These are phyloP conservation scores for Protea cynaroides DNA, from an alignment of 164 flowering plant species.

Conservation along the genomic window DNA sequence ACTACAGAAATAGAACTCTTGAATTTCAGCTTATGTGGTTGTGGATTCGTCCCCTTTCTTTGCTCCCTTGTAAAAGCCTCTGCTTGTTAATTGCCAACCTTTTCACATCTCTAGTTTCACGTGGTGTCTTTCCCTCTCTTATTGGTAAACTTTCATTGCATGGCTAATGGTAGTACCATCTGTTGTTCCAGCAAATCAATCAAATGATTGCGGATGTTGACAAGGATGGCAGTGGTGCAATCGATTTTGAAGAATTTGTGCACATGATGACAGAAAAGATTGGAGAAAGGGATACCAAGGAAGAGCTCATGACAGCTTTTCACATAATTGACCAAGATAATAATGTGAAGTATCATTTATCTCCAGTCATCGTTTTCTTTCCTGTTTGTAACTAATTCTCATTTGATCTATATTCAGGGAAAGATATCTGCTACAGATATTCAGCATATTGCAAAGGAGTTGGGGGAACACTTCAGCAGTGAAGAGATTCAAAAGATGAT, in stretches of 20 bases:
- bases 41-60: too few relatives aligned
- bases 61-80: too few relatives aligned
- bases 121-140: not conserved
- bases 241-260: constrained; percentile 91
- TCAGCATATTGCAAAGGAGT: constrained; percentile 55
- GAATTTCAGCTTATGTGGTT: not conserved
- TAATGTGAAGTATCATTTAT: constrained; percentile 37
- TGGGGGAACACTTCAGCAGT: constrained; percentile 62
- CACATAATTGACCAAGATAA: constrained; percentile 78
- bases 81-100: not conserved
- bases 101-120: not conserved
- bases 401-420: constrained; percentile 41
- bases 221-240: constrained; percentile 98
- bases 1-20: not conserved
- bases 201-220: constrained; percentile 98
- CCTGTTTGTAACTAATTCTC: constrained; percentile 11
- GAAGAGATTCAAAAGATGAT: constrained; percentile 73
- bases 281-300: constrained; percentile 94
- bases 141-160: not conserved
- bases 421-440: constrained; percentile 81
- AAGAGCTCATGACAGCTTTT: constrained; percentile 92
- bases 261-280: constrained; percentile 98
- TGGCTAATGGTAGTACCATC: constrained; percentile 7
- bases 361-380: not conserved
- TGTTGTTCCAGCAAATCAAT: constrained; percentile 74